Evolutionary conservation across 1,139 yeast genomes (phyloP).

Genomic region (Debaryomycetaceae sp.): DNA sequence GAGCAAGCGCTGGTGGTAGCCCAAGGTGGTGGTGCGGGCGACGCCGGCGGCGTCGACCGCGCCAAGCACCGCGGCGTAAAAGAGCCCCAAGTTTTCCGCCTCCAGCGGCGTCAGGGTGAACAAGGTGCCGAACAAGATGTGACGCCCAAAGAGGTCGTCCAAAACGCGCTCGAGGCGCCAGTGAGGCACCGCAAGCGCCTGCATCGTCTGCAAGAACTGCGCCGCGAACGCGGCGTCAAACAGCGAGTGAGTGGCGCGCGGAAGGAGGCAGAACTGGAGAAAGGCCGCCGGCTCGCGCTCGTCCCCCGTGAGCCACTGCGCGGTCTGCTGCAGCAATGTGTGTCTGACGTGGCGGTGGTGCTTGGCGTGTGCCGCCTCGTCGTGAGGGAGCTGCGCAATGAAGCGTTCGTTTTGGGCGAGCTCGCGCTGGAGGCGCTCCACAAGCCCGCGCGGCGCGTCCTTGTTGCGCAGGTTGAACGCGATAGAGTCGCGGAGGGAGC

Average conservation of each 20-base stretch:
- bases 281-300: constrained; percentile 25
- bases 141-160: constrained; percentile 45
- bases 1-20: constrained; percentile 52
- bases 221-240: constrained; percentile 78
- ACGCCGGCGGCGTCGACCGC: constrained; percentile 35
- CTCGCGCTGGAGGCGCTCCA: constrained; percentile 26
- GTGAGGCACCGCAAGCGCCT: constrained; percentile 36
- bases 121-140: constrained; percentile 54
- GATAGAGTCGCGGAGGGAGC: constrained; percentile 29
- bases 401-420: constrained; percentile 22
- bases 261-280: constrained; percentile 65
- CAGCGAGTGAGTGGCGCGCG: constrained; percentile 75
- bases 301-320: constrained; percentile 21
- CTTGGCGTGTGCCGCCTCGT: constrained; percentile 26
- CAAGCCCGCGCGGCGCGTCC: constrained; percentile 22
- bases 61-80: constrained; percentile 54
- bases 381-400: constrained; percentile 22
- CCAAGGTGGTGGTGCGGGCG: constrained; percentile 41
- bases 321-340: constrained; percentile 15
- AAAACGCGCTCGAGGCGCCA: constrained; percentile 44
- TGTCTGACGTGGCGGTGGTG: constrained; percentile 16
- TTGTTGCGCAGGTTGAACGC: constrained; percentile 24
- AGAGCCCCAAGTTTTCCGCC: constrained; percentile 79
- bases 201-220: constrained; percentile 52
- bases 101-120: constrained; percentile 73